phyloP scores from a whole-genome alignment of 148 eudicot species.

The Rhododendron ferrugineum region DNA sequence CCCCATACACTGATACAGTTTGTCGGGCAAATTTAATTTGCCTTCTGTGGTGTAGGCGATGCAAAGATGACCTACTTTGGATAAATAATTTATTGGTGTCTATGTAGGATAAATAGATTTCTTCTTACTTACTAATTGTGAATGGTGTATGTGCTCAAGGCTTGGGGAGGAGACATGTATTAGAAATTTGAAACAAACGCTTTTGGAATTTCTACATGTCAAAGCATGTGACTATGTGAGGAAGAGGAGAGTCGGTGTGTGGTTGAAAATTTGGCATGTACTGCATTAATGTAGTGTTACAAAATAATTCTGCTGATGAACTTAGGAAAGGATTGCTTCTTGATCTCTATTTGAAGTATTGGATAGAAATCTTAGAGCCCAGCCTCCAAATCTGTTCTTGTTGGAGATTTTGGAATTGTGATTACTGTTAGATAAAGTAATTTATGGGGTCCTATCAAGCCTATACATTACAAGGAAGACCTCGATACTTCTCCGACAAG shows the following conservation, averaged over 20 bases:
- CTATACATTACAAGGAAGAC: background rate
- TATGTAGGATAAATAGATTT: background rate
- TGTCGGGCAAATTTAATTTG: background rate
- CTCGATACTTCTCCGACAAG: background rate
- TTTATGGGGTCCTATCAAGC: background rate
- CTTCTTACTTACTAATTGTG: background rate
- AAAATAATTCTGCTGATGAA: background rate
- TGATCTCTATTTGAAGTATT: background rate
- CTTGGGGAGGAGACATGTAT: background rate
- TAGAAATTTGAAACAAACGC: background rate
- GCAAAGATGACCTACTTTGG: background rate
- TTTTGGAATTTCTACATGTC: background rate
- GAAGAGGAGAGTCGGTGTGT: background rate
- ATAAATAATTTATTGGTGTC: background rate
- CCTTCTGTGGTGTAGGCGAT: background rate
- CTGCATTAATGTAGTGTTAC: background rate
- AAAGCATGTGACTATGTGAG: background rate
- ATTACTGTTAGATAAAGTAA: background rate
- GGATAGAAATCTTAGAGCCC: background rate
- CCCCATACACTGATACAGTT: background rate
- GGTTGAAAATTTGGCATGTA: background rate
- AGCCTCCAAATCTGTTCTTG: background rate
- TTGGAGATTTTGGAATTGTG: background rate
- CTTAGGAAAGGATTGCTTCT: background rate
- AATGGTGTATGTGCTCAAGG: background rate